Percentiles rank a stretch among this genome's conserved stretches.
Conservation (phyloP, 2,329 filamentous ascomycete species). For the Chaetomium sp. region DNA sequence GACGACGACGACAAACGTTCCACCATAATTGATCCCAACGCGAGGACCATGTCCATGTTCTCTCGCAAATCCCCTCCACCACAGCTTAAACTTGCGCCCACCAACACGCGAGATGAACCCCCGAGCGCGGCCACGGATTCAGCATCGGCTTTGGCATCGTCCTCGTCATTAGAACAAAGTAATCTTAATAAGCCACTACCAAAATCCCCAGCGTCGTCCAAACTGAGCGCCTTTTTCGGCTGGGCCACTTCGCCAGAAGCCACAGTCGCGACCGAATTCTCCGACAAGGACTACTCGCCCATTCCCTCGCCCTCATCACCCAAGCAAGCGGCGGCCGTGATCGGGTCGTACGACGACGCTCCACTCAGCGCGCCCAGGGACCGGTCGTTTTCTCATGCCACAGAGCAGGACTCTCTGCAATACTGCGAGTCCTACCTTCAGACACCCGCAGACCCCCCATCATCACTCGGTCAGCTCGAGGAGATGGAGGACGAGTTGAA, state of each 20-base stretch:
- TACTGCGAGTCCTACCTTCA: constrained; percentile 48
- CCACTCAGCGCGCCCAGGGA: constrained; percentile 31
- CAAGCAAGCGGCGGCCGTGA: constrained; percentile 30
- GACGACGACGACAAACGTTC: constrained; percentile 18
- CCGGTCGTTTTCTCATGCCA: constrained; percentile 37
- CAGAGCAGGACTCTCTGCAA: constrained; percentile 38
- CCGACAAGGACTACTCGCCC: constrained; percentile 41
- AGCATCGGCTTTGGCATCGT: constrained; percentile 20
- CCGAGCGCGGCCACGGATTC: too few species aligned
- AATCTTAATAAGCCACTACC: constrained; percentile 49
- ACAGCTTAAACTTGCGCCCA: constrained; percentile 43
- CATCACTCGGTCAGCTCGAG: constrained; percentile 54
- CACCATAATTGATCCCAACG: constrained; percentile 32
- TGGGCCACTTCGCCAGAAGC: constrained; percentile 42
- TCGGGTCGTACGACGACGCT: constrained; percentile 40
- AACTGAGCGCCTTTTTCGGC: constrained; percentile 47
- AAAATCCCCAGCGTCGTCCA: constrained; percentile 45
- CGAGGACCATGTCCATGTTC: constrained; percentile 41
- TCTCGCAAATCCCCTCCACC: constrained; percentile 45
- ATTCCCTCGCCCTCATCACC: constrained; percentile 47
- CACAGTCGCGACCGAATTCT: constrained; percentile 44
- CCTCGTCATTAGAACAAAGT: constrained; percentile 19
- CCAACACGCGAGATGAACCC: constrained; percentile 26
- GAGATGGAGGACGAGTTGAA: constrained; percentile 93
- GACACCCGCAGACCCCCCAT: constrained; percentile 38